Evolutionary conservation across 768 basidiomycete species (phyloP).

Genomic region (Mycena epipterygia): DNA sequence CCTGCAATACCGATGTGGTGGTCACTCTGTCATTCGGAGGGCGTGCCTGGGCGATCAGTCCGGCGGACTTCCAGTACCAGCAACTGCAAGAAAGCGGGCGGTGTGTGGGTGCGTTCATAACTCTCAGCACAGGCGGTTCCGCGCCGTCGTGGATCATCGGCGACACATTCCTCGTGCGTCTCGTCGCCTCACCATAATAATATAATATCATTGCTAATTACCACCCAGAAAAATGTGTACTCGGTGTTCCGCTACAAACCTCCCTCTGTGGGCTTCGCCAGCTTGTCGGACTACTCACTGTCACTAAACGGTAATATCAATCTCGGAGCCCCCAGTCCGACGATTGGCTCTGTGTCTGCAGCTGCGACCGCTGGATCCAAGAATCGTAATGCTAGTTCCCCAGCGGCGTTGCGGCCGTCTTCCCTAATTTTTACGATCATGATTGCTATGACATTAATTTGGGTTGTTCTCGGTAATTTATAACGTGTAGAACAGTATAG

Average conservation of each 20-base stretch:
- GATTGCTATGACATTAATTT: slow-evolving; percentile 5
- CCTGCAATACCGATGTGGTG: slow-evolving; percentile 77
- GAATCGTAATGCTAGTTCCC: background rate
- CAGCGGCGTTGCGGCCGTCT: background rate
- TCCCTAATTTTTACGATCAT: background rate
- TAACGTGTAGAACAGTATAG: background rate
- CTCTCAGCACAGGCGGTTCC: slow-evolving; percentile 62
- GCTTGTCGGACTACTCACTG: slow-evolving; percentile 59
- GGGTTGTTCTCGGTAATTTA: background rate
- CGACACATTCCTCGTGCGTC: slow-evolving; percentile 82
- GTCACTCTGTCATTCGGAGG: slow-evolving; percentile 83
- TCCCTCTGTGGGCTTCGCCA: slow-evolving; percentile 77
- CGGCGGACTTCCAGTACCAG: slow-evolving; percentile 85
- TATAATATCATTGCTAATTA: background rate
- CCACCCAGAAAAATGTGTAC: slow-evolving; percentile 79
- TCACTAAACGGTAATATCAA: slow-evolving; percentile 53
- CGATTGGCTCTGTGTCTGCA: slow-evolving; percentile 59
- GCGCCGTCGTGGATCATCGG: slow-evolving; percentile 90
- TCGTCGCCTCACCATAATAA: background rate
- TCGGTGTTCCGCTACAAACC: slow-evolving; percentile 77
- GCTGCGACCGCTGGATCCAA: slow-evolving; percentile 49
- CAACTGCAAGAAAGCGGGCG: slow-evolving; percentile 60
- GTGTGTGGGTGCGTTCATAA: slow-evolving; percentile 93
- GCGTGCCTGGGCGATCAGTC: slow-evolving; percentile 78
- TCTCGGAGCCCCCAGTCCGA: slow-evolving; percentile 54